Evolutionary conservation across 2,329 filamentous ascomycete genomes (phyloP).

Genomic region (Beauveria sp.): DNA sequence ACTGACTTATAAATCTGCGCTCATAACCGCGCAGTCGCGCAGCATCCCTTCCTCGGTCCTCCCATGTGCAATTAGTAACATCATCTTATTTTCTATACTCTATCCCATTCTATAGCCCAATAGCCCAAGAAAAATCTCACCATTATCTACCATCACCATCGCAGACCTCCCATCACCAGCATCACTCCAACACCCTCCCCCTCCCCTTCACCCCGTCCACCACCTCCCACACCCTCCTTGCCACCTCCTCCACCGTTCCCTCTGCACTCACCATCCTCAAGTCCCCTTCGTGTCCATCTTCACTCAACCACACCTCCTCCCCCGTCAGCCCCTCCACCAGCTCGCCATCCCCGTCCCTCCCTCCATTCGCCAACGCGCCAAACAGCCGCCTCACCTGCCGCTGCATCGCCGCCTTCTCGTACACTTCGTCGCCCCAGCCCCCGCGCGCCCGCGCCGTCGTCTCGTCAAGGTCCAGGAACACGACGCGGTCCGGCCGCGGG

Average conservation of each 20-base stretch:
- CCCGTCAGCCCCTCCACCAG: slow-evolving; percentile 16
- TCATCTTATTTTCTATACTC: background rate
- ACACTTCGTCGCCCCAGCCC: slow-evolving; percentile 84
- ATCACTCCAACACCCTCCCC: slow-evolving; percentile 34
- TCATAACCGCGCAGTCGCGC: background rate
- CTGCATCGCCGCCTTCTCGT: slow-evolving; percentile 82
- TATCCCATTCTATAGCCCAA: background rate
- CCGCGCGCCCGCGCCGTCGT: slow-evolving; percentile 65
- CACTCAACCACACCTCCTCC: slow-evolving; percentile 28
- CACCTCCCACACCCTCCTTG: slow-evolving; percentile 46
- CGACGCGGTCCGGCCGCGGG: slow-evolving; percentile 75
- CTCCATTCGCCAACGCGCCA: slow-evolving; percentile 43
- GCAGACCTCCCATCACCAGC: background rate
- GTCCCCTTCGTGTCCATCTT: slow-evolving; percentile 40
- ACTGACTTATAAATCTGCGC: background rate
- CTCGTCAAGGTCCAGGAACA: slow-evolving; percentile 79
- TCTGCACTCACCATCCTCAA: slow-evolving; percentile 48
- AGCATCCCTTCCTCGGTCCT: background rate
- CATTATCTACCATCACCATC: background rate
- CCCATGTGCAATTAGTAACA: background rate
- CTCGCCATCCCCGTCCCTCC: slow-evolving; percentile 26
- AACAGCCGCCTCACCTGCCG: slow-evolving; percentile 69
- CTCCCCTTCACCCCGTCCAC: slow-evolving; percentile 39
- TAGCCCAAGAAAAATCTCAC: too few species aligned
- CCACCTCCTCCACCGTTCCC: slow-evolving; percentile 47